Percentiles rank a stretch among this genome's conserved stretches.
phyloP scores from a whole-genome alignment of 1,139 yeast species.

The Hyphopichia fennica region DNA sequence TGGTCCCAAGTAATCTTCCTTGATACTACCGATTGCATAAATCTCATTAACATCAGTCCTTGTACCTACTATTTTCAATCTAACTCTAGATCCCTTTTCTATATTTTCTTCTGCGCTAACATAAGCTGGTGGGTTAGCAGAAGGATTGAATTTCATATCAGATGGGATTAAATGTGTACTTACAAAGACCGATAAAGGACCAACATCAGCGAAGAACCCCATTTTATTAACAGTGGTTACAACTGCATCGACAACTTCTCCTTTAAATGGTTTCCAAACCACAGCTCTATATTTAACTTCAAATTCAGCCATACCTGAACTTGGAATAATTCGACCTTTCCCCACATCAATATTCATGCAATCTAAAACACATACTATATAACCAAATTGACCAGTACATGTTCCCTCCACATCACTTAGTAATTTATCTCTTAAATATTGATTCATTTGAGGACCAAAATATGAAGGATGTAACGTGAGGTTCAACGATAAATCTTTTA shows the following conservation, averaged over 20 bases:
- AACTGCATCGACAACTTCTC: constrained; percentile 96
- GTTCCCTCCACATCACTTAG: constrained; percentile 97
- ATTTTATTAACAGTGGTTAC: constrained; percentile 93
- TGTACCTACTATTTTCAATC: constrained; percentile 95
- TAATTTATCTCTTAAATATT: constrained; percentile 82
- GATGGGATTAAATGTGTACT: constrained; percentile 93
- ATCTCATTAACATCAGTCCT: constrained; percentile 97
- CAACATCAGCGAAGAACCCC: constrained; percentile 98
- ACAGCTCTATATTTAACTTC: constrained; percentile 95
- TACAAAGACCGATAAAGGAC: constrained; percentile 92
- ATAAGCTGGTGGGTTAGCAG: constrained; percentile 98
- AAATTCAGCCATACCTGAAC: constrained; percentile 91
- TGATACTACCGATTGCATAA: constrained; percentile 95
- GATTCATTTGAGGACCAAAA: constrained; percentile 98
- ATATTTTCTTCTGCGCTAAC: constrained; percentile 94
- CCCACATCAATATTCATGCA: constrained; percentile 95
- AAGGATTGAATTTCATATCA: constrained; percentile 91
- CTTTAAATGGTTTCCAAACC: constrained; percentile 98
- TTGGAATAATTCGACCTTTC: constrained; percentile 87
- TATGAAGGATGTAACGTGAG: constrained; percentile 95
- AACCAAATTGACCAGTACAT: constrained; percentile 98
- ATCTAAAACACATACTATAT: constrained; percentile 92
- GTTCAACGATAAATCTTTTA: constrained; percentile 86
- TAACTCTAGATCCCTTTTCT: constrained; percentile 88
- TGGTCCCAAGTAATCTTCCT: constrained; percentile 95